Evolutionary conservation across 805 yeast species (phyloP), one percentile per base, ranked within the genome.

Genomic region (Saccharomycopsis sp.): DNA sequence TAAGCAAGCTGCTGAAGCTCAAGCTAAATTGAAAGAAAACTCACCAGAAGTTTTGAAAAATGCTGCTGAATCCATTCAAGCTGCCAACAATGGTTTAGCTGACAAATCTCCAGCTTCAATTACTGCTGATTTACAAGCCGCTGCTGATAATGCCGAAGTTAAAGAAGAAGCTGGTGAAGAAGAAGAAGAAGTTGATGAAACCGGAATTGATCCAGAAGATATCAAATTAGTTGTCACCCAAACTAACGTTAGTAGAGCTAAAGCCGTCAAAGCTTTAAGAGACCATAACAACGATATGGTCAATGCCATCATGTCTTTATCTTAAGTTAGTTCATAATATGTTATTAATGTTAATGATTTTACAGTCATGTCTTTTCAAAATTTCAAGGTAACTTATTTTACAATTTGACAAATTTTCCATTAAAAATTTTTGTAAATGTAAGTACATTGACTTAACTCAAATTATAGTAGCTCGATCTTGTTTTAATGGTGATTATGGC

Each of bases 201-300:
- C 87, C 46, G 97, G 95, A 39, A 66, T 92, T 54, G 81, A 78
- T 49, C 69, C 76, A 41, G 84, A 76, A 50, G 96, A 87, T 60
- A 76, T 92, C 56, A 80, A 79, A 52, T 72, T 92, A 60, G 82
- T 92, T 57, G 72, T 81, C 60, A 92, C 86, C 61, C 98, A 89
- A 72, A 82, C 96, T 57, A 80, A 77, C 57, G 92, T 78, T 49
- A 74, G 95, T 42, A 79, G 87, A 70, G 76, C 75, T 55, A 84
- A 85, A 73, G 97, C 97, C 51, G 84, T 76, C 55, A 82, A 81
- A 64, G 95, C 96, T 54, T 74, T 92, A 64, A 81, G 72, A 63
- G 79, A 74, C 52, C 86, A 88, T 72, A 74, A 83, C 55, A 87
- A 88, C 64, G 97, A 92, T 64, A 79, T 92, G 67, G 96, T 92